Conservation (phyloP, 805 yeast genomes). For the Barnettozyma siamensis region DNA sequence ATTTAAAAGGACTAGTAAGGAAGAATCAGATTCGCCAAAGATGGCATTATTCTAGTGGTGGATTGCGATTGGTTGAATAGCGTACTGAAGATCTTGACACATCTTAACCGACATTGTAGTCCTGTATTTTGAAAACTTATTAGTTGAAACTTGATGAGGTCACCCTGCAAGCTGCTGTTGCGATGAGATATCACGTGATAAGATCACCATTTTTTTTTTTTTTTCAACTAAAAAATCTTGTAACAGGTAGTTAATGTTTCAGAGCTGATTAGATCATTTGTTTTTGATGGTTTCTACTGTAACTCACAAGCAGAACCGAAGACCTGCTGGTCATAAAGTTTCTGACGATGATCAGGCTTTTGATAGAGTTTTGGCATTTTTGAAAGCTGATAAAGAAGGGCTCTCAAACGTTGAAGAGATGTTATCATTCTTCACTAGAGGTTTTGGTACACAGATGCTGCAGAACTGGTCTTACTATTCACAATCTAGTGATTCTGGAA, state of each 20-base stretch:
- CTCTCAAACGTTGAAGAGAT: constrained; percentile 16
- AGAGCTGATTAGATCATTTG: not conserved
- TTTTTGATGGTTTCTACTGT: not conserved
- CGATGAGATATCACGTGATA: not conserved
- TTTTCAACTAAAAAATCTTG: too few species aligned
- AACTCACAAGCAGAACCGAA: not conserved
- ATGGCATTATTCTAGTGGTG: not conserved
- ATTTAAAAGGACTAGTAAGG: constrained; percentile 2
- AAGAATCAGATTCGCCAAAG: constrained; percentile 4
- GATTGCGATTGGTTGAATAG: too few species aligned
- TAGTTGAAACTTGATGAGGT: too few species aligned
- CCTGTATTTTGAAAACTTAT: too few species aligned
- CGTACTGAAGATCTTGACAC: too few species aligned
- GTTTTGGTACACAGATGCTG: constrained; percentile 31
- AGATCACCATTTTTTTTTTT: too few species aligned
- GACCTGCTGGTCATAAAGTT: not conserved
- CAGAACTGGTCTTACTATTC: constrained; percentile 46
- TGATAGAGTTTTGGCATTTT: constrained; percentile 14
- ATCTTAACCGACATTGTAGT: too few species aligned
- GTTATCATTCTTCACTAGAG: constrained; percentile 29
- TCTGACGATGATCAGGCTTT: constrained; percentile 4
- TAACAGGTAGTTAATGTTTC: too few species aligned
- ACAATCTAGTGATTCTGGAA: constrained; percentile 44
- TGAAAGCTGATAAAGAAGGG: constrained; percentile 6
- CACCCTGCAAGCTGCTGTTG: too few species aligned